Conservation (phyloP, 805 yeast genomes). For the Hemisphaericaspora nanyangensis region DNA sequence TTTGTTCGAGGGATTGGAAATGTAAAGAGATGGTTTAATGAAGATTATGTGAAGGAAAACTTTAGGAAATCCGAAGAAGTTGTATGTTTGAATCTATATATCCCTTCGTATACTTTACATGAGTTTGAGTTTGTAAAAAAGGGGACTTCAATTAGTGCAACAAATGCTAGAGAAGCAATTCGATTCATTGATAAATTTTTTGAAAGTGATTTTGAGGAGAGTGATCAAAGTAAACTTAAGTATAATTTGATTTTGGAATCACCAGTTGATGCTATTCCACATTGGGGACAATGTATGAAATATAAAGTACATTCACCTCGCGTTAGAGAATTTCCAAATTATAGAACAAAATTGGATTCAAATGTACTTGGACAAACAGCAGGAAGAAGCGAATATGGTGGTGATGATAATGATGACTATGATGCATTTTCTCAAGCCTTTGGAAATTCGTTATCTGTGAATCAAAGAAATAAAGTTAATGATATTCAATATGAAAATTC, state of each 20-base stretch:
- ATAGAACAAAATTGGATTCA: constrained; percentile 32
- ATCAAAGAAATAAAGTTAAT: constrained; percentile 11
- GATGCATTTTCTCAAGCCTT: background rate
- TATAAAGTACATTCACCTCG: constrained; percentile 45
- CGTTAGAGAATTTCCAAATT: constrained; percentile 48
- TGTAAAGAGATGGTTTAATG: constrained; percentile 57
- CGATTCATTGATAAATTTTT: constrained; percentile 51
- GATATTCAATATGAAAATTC: constrained; percentile 29
- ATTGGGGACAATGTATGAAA: constrained; percentile 47
- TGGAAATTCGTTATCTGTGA: constrained; percentile 2
- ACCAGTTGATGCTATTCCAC: constrained; percentile 44
- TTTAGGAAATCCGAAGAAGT: constrained; percentile 15
- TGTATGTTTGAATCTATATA: constrained; percentile 34
- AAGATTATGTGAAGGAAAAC: constrained; percentile 28
- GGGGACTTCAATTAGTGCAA: constrained; percentile 52
- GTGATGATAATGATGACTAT: background rate
- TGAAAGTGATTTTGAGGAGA: constrained; percentile 16
- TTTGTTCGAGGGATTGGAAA: constrained; percentile 67
- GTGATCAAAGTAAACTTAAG: constrained; percentile 5
- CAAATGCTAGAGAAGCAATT: constrained; percentile 64
- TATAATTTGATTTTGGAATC: constrained; percentile 31
- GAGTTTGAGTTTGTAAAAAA: constrained; percentile 58
- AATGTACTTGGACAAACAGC: constrained; percentile 15
- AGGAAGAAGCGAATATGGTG: background rate
- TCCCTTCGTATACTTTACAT: constrained; percentile 55